Evolutionary conservation across 176 grass and related monocot genomes (phyloP), one percentile per base, ranked within the genome.

Genomic region (Zea luxurians): DNA sequence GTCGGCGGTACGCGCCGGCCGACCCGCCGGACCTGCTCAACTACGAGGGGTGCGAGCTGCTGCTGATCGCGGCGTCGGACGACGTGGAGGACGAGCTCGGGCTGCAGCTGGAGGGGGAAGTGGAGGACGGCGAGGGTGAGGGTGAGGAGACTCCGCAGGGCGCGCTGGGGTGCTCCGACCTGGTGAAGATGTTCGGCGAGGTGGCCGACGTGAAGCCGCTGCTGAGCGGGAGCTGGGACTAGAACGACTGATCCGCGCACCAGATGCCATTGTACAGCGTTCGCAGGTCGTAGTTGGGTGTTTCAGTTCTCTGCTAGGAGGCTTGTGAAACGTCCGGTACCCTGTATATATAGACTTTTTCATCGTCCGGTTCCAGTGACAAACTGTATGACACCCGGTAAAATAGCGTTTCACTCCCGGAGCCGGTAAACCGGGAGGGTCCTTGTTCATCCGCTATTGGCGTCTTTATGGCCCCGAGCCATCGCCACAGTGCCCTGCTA

Each of bases 1-100:
- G 46, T 49, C 80, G 55, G 50, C 68, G 73, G 7, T 97, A 55
- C 76, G 79, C 76, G 17, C 53, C 89, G 35, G 91, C 91, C 0
- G 94, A 97, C 73, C 91, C 94, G 43, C 89, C 89, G 45, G 89
- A 92, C 79, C 88, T 93, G 48, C 68, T 97, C 45, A 93, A 93
- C 67, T 97, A 97, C 76, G 94, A 97, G 59, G 94, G 94, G 2
- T 93, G 91, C 80, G 91, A 97, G 87, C 77, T 93, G 44, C 81
- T 97, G 77, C 89, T 97, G 15, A 88, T 97, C 60, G 82, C 91
- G 35, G 91, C 94, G 41, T 90, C 94, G 9, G 89, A 92, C 10
- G 80, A 97, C 77, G 82, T 93, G 1, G 89, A 94, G 64, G 91
- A 88, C 58, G 87, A 97, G 85, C 85, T 94, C 20, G 91, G 91